Base-by-base conservation (phyloP, 345 rosid species). In the Capsella bursapastoris region DNA sequence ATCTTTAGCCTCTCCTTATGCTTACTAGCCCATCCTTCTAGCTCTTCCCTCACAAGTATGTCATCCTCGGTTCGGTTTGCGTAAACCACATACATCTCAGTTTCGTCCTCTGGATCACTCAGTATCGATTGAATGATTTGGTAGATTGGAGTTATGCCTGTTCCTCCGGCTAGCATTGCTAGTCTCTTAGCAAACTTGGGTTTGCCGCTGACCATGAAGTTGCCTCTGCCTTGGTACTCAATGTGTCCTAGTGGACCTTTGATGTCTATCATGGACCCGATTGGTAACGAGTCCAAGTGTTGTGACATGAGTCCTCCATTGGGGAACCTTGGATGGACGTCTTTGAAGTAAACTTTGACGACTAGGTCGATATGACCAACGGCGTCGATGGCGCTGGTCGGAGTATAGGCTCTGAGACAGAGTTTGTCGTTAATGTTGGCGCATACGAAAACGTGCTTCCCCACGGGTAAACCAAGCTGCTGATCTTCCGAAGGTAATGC, bases 231-330 rank as follows among this genome's bases (percentile, higher is more conserved):
- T n/a, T 15, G 14, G 45, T 95, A 95, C 60, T 92, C 97, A 1
- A 92, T 86, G 79, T 92, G 94, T 18, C 99, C 99, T 43, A 89
- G 11, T 0, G 99, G 99, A 65, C 97, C 99, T 79, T 90, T 95
- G 34, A 95, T 86, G 53, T 95, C 93, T 3, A 95, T 18, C 3
- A 28, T 3, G 0, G 97, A 76, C 18, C 93, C 97, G 2, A 95
- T 14, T 3, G 82, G 29, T n/a, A 92, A 73, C 0, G 97, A 90
- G 68, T 95, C 91, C 14, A 95, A 68, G 38, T 90, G 49, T 22
- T 95, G 99, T 7, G 97, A 87, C 97, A 95, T 83, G 22, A 84
- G 76, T 57, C 99, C 99, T 8, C 99, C 99, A 12, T 84, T 84
- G 0, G 97, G 97, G 58, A 90, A 88, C 66, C 83, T 92, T 3